Evolutionary conservation across 2,329 filamentous ascomycete genomes (phyloP), one percentile per base, ranked within the genome.

Genomic region (Podosphaera fusca): DNA sequence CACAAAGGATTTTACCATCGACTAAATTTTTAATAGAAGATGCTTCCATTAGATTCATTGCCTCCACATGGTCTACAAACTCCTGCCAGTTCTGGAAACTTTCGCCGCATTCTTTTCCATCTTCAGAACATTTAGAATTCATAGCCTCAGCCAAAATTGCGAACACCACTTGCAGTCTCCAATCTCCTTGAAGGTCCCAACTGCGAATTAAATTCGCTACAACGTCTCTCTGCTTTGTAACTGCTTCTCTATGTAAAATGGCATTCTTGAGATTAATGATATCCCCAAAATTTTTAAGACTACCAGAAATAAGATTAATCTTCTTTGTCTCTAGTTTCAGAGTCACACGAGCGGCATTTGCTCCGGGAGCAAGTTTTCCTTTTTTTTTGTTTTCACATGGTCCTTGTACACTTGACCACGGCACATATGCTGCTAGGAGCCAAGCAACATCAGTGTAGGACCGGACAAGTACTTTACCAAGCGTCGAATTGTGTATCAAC

Each of bases 251-350:
- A 42, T 73, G 70, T 46, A 72, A 69, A 10, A 79, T 72, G 8
- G 74, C 72, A 51, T 73, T 68, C 63, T 87, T 87, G 14, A 83
- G 66, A 8, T 69, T 69, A 34, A 77, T 71, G n/a, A 94, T 86
- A 49, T 81, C 75, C 3, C 70, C 63, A 51, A 78, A 73, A 61
- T 88, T 75, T n/a, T 71, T 73, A 55, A 83, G 74, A 7, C 84
- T 78, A 30, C 79, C 78, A 12, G 76, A 75, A 56, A 92, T 72
- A 3, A 90, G 70, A 61, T 81, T 80, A 49, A 77, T 78, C 4
- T 87, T 71, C 66, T 84, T 92, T 66, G 88, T 94, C 1, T 85
- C 79, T 1, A 82, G 77, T 64, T 84, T 87, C 66, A 94, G 80
- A 4, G 87, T 87, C 66, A 94, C 86, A 36, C 83, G 75, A 4